These are phyloP conservation scores for Cercospora zeae-maydis DNA, from an alignment of 2,329 filamentous ascomycete species.

Conservation along the genomic window DNA sequence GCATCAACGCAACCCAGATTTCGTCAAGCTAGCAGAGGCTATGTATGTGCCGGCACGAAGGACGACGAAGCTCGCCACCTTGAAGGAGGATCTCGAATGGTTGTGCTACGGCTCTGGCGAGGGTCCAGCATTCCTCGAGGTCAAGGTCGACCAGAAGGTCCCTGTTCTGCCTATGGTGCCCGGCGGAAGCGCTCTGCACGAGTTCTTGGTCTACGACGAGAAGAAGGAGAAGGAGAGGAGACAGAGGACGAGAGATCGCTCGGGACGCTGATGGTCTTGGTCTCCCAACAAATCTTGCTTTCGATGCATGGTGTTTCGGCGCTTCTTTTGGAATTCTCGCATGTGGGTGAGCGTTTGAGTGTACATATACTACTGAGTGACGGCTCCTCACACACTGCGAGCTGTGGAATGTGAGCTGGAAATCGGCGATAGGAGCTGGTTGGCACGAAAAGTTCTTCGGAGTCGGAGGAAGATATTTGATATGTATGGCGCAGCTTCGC, in stretches of 20 bases:
- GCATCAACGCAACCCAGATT: conserved; percentile 92
- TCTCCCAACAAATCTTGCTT: conserved; percentile 1
- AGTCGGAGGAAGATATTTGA: neutral
- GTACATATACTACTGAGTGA: conserved; percentile 6
- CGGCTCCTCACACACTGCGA: neutral
- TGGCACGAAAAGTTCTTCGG: conserved; percentile 6
- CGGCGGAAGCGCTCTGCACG: conserved; percentile 78
- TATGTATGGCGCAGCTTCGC: conserved; percentile 1
- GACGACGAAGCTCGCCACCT: conserved; percentile 69
- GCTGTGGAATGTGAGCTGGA: neutral
- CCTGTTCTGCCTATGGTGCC: conserved; percentile 98
- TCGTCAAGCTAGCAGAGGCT: conserved; percentile 85
- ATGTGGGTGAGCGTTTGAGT: conserved; percentile 6
- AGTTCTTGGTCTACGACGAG: conserved; percentile 86
- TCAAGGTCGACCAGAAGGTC: conserved; percentile 83
- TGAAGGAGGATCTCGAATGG: conserved; percentile 77
- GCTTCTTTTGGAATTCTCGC: neutral
- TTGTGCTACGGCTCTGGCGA: conserved; percentile 70
- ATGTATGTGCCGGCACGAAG: conserved; percentile 80
- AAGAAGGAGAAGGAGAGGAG: conserved; percentile 47
- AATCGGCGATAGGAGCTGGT: neutral
- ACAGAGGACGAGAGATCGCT: conserved; percentile 37
- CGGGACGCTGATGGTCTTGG: conserved; percentile 33
- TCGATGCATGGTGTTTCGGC: conserved; percentile 17
- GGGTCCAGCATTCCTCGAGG: conserved; percentile 88